These are phyloP conservation scores for Metarhizium guizhouense DNA, from an alignment of 2,329 filamentous ascomycete genomes.

Conservation along the genomic window DNA sequence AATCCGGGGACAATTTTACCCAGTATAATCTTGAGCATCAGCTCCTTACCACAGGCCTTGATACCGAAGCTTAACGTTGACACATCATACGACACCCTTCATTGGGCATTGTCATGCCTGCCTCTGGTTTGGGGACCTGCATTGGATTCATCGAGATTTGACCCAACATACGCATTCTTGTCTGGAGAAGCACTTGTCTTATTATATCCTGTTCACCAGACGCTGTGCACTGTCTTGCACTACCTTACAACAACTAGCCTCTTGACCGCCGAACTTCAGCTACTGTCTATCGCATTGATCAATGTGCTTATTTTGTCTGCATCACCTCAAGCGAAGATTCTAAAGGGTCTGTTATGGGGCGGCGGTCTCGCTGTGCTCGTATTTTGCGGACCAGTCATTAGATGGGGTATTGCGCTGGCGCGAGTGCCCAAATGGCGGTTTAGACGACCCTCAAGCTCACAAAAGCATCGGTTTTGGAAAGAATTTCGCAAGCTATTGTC, in stretches of 20 bases:
- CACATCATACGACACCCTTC: conserved; percentile 54
- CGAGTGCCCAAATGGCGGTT: conserved; percentile 90
- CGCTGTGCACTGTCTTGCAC: conserved; percentile 62
- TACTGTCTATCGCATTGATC: conserved; percentile 75
- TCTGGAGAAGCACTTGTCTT: conserved; percentile 49
- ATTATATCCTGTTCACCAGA: conserved; percentile 77
- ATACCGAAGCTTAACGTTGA: conserved; percentile 54
- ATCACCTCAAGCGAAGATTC: conserved; percentile 75
- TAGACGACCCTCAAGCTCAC: conserved; percentile 40
- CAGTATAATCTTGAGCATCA: conserved; percentile 74
- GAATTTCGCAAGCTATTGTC: conserved; percentile 31
- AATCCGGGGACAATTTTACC: conserved; percentile 57
- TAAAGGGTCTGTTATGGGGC: conserved; percentile 78
- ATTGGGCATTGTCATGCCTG: conserved; percentile 69
- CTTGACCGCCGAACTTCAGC: conserved; percentile 75
- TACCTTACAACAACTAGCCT: conserved; percentile 84
- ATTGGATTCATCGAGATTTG: conserved; percentile 29
- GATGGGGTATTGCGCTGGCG: conserved; percentile 77
- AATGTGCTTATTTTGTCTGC: conserved; percentile 69
- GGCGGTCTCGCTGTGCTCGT: conserved; percentile 72
- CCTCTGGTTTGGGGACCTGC: conserved; percentile 42
- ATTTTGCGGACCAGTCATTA: conserved; percentile 63
- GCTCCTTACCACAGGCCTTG: conserved; percentile 63
- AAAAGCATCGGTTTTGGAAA: conserved; percentile 27
- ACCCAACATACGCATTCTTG: conserved; percentile 22